Evolutionary conservation across 768 basidiomycete species (phyloP).

Genomic region (Macrolepiota dolichaula): DNA sequence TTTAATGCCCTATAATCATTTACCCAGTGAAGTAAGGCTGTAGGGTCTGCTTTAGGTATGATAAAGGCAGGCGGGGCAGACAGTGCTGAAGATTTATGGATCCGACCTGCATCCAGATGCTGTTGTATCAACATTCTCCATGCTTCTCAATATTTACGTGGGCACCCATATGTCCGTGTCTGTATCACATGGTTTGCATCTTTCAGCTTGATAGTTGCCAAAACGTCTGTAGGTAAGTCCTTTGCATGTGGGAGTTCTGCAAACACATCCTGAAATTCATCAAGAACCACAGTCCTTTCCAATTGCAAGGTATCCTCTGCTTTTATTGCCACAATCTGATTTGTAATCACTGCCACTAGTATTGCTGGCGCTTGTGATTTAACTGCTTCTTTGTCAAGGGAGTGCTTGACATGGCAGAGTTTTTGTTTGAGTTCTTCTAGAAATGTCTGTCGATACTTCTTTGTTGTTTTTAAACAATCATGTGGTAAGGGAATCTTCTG

Average conservation of each 20-base stretch:
- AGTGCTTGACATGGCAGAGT: background rate
- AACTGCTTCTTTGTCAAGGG: too few species aligned
- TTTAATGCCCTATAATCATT: slow-evolving; percentile 27
- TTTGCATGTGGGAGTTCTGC: slow-evolving; percentile 23
- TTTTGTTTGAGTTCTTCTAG: background rate
- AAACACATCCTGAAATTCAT: slow-evolving; percentile 21
- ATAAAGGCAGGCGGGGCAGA: too few species aligned
- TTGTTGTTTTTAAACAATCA: background rate
- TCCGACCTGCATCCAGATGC: too few species aligned
- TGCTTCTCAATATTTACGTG: too few species aligned
- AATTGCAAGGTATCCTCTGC: background rate
- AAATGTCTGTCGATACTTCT: background rate
- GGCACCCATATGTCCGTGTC: too few species aligned
- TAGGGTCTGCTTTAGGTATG: too few species aligned
- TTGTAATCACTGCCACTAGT: background rate
- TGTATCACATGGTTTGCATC: slow-evolving; percentile 24
- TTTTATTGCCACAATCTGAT: background rate
- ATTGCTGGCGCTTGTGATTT: background rate
- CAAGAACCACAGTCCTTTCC: slow-evolving; percentile 1
- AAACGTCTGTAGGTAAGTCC: slow-evolving; percentile 19
- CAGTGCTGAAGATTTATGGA: too few species aligned
- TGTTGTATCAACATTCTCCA: too few species aligned
- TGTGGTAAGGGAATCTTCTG: too few species aligned
- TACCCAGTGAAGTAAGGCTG: too few species aligned
- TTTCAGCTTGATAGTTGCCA: slow-evolving; percentile 23